phyloP scores from a whole-genome alignment of 176 grass and related monocot species.

The Oryza nivara region DNA sequence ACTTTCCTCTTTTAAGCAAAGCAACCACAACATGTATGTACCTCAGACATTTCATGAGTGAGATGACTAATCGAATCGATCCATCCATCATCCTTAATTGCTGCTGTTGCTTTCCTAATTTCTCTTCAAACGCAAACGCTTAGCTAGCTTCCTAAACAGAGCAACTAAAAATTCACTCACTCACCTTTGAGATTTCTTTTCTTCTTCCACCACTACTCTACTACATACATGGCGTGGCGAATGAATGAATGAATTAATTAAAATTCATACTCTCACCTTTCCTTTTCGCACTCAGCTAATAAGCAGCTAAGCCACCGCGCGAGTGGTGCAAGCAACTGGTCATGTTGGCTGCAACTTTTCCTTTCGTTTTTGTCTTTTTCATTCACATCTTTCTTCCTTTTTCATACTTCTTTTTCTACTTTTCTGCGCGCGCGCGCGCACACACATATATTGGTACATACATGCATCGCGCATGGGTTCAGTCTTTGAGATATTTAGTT shows the following conservation, averaged over 20 bases:
- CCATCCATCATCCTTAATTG: background rate
- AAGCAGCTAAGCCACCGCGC: background rate
- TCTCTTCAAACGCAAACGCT: background rate
- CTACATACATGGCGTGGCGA: background rate
- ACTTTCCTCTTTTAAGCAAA: background rate
- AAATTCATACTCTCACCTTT: background rate
- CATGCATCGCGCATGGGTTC: conserved; percentile 24
- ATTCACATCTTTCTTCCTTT: background rate
- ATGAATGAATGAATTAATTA: background rate
- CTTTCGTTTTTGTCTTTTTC: conserved; percentile 23
- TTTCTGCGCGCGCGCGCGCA: background rate
- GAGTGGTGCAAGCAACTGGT: background rate
- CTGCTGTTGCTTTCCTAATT: background rate
- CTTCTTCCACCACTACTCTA: background rate
- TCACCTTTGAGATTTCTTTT: background rate
- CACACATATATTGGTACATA: too few relatives aligned
- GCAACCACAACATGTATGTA: too few relatives aligned
- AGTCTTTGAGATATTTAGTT: conserved; percentile 47
- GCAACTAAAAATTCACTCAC: background rate
- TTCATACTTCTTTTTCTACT: background rate
- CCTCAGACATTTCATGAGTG: too few relatives aligned
- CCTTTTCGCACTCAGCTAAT: background rate
- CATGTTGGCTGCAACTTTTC: conserved; percentile 18
- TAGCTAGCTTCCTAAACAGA: background rate
- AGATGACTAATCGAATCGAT: background rate